phyloP scores from a whole-genome alignment of 768 basidiomycete species.

The Termitomyces sp. region DNA sequence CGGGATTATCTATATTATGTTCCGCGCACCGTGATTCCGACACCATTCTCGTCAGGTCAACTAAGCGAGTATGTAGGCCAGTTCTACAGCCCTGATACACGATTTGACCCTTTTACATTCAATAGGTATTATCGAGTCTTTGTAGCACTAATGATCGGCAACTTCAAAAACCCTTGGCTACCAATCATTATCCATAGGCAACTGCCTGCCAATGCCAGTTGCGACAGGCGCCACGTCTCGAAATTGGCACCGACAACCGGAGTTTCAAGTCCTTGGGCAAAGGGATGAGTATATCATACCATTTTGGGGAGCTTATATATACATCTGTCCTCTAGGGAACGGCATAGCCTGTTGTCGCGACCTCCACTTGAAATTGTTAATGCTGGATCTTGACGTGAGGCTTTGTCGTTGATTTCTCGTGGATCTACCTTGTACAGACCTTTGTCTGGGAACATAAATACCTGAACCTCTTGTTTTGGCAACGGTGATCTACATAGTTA shows the following conservation, averaged over 20 bases:
- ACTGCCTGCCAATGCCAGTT: not conserved
- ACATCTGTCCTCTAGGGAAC: not conserved
- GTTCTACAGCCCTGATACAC: no score
- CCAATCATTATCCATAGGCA: not conserved
- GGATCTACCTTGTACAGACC: no score
- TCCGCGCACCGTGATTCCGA: not conserved
- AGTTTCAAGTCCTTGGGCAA: not conserved
- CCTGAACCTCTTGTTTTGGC: not conserved
- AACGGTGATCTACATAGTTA: not conserved
- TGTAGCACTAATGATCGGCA: no score
- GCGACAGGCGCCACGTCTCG: not conserved
- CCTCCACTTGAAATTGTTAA: not conserved
- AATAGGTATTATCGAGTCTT: no score
- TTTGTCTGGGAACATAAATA: no score
- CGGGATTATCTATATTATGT: not conserved
- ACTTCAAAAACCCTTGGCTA: not conserved
- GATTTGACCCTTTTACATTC: not conserved
- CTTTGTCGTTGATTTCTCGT: no score
- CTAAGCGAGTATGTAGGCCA: not conserved
- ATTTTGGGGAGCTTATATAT: not conserved
- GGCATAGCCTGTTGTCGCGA: not conserved
- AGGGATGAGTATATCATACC: not conserved
- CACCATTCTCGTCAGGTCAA: not conserved
- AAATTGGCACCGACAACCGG: not conserved
- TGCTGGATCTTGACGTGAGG: not conserved